phyloP scores from a whole-genome alignment of 2,329 filamentous ascomycete species.

The Nemania diffusa region DNA sequence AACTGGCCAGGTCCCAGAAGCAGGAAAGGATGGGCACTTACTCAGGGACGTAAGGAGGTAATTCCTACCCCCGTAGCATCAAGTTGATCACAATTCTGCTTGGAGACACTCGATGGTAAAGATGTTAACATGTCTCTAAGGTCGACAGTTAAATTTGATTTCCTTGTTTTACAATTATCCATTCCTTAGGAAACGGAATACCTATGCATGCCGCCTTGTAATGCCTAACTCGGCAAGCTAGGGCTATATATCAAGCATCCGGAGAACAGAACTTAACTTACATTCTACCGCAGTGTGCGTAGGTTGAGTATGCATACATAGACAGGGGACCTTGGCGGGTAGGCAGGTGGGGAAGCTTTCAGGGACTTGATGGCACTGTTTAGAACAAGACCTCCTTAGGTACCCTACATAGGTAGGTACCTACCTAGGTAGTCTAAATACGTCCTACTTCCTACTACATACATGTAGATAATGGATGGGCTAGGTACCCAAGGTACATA shows the following conservation, averaged over 20 bases:
- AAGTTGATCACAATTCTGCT: slow-evolving; percentile 22
- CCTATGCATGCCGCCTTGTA: no score
- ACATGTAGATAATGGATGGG: neutral
- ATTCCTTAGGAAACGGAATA: no score
- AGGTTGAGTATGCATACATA: no score
- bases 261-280: no score
- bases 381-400: neutral
- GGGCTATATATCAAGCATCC: no score
- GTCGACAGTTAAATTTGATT: neutral
- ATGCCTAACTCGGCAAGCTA: no score
- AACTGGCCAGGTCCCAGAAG: neutral
- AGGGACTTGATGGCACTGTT: slow-evolving; percentile 15
- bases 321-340: neutral
- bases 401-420: neutral
- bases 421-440: neutral
- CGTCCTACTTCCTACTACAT: no score
- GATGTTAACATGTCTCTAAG: neutral
- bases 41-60: neutral
- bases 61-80: neutral
- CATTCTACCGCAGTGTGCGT: no score
- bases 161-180: neutral
- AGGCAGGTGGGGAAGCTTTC: slow-evolving; percentile 15
- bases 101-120: neutral
- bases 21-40: neutral
- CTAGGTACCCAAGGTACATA: neutral